A percentile compares a stretch with the other conserved stretches of the same genome.
phyloP scores from a whole-genome alignment of 2,329 filamentous ascomycete species.

The Xylaria sp. region DNA sequence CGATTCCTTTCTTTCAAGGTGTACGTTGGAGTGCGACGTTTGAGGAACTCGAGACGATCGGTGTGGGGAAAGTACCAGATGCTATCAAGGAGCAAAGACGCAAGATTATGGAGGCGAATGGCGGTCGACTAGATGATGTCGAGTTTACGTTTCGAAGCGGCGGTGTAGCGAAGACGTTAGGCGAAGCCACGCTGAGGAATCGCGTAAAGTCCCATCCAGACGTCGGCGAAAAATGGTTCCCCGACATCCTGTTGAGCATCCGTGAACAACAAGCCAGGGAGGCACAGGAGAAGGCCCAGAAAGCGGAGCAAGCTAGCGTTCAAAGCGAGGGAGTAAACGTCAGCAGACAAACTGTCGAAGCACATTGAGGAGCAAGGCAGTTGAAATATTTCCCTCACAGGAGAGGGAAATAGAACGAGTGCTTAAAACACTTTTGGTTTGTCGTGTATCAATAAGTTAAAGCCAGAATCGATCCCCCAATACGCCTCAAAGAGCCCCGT shows the following conservation, averaged over 20 bases:
- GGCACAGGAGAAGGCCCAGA: slow-evolving; percentile 29
- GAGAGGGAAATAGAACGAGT: neutral
- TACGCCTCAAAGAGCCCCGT: slow-evolving; percentile 14
- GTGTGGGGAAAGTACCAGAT: slow-evolving; percentile 55
- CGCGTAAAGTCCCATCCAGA: slow-evolving; percentile 82
- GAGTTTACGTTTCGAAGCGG: slow-evolving; percentile 81
- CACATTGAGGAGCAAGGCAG: slow-evolving; percentile 31
- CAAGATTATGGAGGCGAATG: slow-evolving; percentile 50
- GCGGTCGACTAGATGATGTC: slow-evolving; percentile 62
- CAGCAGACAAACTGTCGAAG: slow-evolving; percentile 32
- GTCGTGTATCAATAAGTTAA: slow-evolving; percentile 19
- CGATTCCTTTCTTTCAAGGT: slow-evolving; percentile 84
- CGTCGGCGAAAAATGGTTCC: slow-evolving; percentile 77
- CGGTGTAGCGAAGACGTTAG: slow-evolving; percentile 60
- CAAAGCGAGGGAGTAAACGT: slow-evolving; percentile 20
- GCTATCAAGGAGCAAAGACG: slow-evolving; percentile 58
- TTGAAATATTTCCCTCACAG: neutral
- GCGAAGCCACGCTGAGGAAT: slow-evolving; percentile 80
- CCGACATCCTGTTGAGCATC: slow-evolving; percentile 54
- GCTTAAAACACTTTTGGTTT: slow-evolving; percentile 1
- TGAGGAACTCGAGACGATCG: slow-evolving; percentile 62
- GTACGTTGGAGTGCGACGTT: slow-evolving; percentile 75
- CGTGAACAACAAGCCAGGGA: slow-evolving; percentile 51
- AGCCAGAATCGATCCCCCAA: slow-evolving; percentile 9
- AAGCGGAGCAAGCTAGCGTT: neutral